These are phyloP conservation scores for Candida pini DNA, from an alignment of 805 yeast species.

Conservation along the genomic window DNA sequence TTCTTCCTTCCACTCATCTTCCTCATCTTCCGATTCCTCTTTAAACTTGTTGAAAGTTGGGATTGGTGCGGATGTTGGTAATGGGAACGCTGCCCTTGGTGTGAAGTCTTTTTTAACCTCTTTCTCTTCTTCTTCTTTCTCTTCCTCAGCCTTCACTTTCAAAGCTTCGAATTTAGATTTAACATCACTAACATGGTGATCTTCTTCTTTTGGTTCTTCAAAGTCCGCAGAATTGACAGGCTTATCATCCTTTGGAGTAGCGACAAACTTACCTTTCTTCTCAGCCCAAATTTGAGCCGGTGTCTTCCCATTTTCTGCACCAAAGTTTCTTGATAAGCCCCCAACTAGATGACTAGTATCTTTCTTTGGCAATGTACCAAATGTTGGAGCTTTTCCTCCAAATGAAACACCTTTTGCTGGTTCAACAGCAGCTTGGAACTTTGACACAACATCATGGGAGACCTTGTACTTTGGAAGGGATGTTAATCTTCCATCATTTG, in stretches of 20 bases:
- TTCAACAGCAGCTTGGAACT: conserved; percentile 35
- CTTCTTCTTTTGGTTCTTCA: conserved; percentile 20
- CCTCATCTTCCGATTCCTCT: conserved; percentile 15
- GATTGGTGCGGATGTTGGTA: conserved; percentile 12
- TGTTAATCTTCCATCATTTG: conserved; percentile 44
- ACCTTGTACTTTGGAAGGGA: conserved; percentile 62
- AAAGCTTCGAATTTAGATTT: conserved; percentile 28
- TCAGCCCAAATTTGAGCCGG: conserved; percentile 98
- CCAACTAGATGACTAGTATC: conserved; percentile 45
- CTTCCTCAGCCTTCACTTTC: conserved; percentile 20
- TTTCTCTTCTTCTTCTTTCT: conserved; percentile 21
- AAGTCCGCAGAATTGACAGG: conserved; percentile 24
- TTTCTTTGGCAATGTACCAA: conserved; percentile 24
- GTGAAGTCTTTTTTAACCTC: conserved; percentile 3
- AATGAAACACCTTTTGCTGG: conserved; percentile 28
- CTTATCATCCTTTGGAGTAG: conserved; percentile 29
- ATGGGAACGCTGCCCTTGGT: conserved; percentile 15
- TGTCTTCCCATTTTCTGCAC: conserved; percentile 70
- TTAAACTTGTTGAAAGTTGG: conserved; percentile 12
- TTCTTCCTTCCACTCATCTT: conserved; percentile 15
- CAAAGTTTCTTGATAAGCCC: conserved; percentile 60
- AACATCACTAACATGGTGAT: conserved; percentile 28
- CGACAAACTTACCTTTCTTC: conserved; percentile 63
- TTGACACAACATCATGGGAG: conserved; percentile 42
- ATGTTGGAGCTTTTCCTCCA: conserved; percentile 30